phyloP scores from a whole-genome alignment of 768 basidiomycete species.

The Galerina marginata region DNA sequence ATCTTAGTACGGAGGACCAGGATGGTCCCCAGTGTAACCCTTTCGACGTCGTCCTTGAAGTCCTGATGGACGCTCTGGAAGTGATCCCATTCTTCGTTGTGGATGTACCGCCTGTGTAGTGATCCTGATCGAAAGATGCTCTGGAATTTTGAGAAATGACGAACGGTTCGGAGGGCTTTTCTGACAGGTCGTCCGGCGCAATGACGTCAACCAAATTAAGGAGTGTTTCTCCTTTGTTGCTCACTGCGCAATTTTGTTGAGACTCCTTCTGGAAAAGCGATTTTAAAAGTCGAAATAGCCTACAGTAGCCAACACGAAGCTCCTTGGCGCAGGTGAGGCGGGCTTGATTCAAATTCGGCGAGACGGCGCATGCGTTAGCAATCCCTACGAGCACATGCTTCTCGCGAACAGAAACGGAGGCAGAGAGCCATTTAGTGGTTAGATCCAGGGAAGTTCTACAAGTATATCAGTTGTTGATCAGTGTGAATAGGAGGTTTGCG shows the following conservation, averaged over 20 bases:
- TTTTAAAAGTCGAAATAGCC: background rate
- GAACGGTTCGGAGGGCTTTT: background rate
- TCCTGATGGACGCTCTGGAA: background rate
- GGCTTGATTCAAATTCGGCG: background rate
- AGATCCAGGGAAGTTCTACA: no score
- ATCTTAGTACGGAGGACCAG: background rate
- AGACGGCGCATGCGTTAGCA: background rate
- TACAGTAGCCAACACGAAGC: background rate
- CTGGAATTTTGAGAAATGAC: background rate
- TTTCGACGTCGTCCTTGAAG: background rate
- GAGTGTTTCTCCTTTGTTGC: background rate
- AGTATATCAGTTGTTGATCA: background rate
- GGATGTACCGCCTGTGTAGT: background rate
- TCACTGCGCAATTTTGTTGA: background rate
- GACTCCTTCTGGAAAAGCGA: no score
- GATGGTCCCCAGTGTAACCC: background rate
- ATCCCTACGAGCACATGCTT: background rate
- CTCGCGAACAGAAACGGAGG: background rate
- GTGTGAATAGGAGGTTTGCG: no score
- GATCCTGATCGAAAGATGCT: background rate
- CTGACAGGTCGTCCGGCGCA: background rate
- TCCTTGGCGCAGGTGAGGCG: background rate
- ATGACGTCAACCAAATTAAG: background rate
- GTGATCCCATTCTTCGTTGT: background rate
- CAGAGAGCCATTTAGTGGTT: background rate